Evolutionary conservation across 2,329 filamentous ascomycete species (phyloP).

Genomic region (Zymoseptoria crescenta): DNA sequence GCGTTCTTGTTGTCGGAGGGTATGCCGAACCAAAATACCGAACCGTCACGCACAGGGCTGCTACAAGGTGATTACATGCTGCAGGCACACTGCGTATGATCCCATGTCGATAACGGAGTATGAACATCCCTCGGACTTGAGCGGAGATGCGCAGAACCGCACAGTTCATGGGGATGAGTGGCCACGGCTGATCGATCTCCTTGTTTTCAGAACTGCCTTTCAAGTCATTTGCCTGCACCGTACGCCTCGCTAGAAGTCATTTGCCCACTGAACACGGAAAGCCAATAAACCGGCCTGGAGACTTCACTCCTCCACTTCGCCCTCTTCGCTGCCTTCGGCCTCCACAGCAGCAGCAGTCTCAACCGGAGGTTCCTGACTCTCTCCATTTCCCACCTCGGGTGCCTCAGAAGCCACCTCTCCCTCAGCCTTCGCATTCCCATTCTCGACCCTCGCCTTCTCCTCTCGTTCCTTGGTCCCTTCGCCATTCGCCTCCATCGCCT

Average conservation of each 20-base stretch:
- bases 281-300: neutral
- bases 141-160: too few species aligned
- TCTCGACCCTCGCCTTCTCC: conserved; percentile 21
- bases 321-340: conserved; percentile 38
- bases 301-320: conserved; percentile 38
- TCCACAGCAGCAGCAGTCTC: conserved; percentile 14
- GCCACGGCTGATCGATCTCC: too few species aligned
- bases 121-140: too few species aligned
- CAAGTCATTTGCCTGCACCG: too few species aligned
- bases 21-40: too few species aligned
- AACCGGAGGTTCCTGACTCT: neutral
- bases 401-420: conserved; percentile 13
- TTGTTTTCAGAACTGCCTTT: too few species aligned
- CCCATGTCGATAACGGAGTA: too few species aligned
- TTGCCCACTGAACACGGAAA: neutral
- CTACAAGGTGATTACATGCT: too few species aligned
- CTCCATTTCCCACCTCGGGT: conserved; percentile 3
- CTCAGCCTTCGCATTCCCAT: conserved; percentile 21
- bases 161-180: too few species aligned
- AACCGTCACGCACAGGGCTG: too few species aligned
- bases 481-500: conserved; percentile 7
- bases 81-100: too few species aligned
- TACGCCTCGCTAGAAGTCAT: neutral
- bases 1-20: too few species aligned
- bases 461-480: conserved; percentile 21